Evolutionary conservation across 768 basidiomycete genomes (phyloP), one percentile per base, ranked within the genome.

Genomic region (Russula sp.): DNA sequence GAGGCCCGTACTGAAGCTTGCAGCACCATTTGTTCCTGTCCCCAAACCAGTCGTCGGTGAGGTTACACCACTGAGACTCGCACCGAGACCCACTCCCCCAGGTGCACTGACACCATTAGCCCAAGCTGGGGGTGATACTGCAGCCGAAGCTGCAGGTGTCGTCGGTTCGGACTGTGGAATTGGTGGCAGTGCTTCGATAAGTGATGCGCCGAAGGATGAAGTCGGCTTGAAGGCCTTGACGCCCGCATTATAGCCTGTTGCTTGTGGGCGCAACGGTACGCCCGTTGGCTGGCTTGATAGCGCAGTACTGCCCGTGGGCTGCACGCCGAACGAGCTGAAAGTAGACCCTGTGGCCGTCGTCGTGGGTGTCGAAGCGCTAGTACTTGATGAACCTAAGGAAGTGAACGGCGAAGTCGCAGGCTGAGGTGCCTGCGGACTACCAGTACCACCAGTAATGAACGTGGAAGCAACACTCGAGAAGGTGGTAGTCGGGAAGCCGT

Each of bases 391-490:
- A 11, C 61, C 46, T 24, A 64, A 32, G 18, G 61, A 32, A 22
- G 68, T 69, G 18, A 72, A 69, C 11, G 71, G 14, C 4, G 67
- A 61, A 24, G 72, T 67, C 28, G 69, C 24, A 60, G 65, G 11
- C 59, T 60, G 20, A 49, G 34, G 61, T 55, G 42, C 22, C 65
- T 42, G 49, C 51, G 61, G 32, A 63, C 70, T n/a, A 69, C 68
- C 49, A 76, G 76, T 20, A 70, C 59, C 64, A 78, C 78, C 57
- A 69, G 82, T 79, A 50, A 83, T 69, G 73, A 94, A 93, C 7
- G 87, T 86, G 5, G 89, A 90, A 2, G 91, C 90, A 49, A 94
- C 79, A 64, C 81, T 81, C 10, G 87, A 80, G 66, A 91, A 85
- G 54, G 83, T 79, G 46, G 46, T 63, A 13, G 49, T 26, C 13